Evolutionary conservation across 2,329 filamentous ascomycete genomes (phyloP).

Genomic region (Chaetomiaceae sp.): DNA sequence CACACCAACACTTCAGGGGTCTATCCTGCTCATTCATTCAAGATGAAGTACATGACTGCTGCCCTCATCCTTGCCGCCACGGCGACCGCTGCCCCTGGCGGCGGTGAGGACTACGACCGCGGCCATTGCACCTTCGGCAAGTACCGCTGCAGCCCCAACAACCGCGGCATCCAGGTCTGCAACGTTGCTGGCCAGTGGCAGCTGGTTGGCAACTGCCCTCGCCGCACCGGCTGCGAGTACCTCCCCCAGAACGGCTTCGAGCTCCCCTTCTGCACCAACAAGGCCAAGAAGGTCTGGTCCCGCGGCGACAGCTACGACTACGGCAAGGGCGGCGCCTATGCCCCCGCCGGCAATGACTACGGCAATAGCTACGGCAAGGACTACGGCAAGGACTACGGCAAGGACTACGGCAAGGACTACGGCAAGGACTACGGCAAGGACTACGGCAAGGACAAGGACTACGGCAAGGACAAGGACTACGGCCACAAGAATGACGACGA

Average conservation of each 20-base stretch:
- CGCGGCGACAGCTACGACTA: too few species aligned
- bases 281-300: constrained; percentile 1
- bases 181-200: constrained; percentile 23
- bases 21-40: background rate
- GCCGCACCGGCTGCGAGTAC: constrained; percentile 23
- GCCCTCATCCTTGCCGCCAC: constrained; percentile 11
- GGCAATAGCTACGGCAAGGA: too few species aligned
- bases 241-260: constrained; percentile 25
- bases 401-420: too few species aligned
- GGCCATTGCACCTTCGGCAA: constrained; percentile 25
- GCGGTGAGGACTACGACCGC: constrained; percentile 12
- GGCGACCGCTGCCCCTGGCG: constrained; percentile 15
- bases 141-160: constrained; percentile 25
- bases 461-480: too few species aligned
- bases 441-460: too few species aligned
- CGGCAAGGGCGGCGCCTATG: too few species aligned
- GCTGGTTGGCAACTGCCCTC: constrained; percentile 27
- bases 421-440: too few species aligned
- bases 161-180: constrained; percentile 27
- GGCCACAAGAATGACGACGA: too few species aligned
- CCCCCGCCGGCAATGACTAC: too few species aligned
- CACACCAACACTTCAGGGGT: background rate
- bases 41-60: constrained; percentile 18
- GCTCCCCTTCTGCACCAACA: constrained; percentile 27
- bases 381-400: too few species aligned